Conservation (phyloP, 306 rosid genomes). For the Ammopiptanthus mongolicus region DNA sequence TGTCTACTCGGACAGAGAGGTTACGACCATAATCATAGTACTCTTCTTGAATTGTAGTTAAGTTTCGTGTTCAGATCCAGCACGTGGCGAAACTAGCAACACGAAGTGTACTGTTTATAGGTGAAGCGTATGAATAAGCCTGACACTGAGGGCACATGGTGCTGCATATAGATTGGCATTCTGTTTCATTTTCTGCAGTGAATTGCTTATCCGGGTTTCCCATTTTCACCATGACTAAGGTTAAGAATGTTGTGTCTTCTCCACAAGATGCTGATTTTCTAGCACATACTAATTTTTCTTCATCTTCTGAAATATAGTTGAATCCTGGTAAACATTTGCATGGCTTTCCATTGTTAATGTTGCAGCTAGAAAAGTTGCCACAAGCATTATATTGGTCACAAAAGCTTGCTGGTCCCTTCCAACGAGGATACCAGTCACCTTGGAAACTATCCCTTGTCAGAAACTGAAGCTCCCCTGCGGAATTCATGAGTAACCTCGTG, state of each 20-base stretch:
- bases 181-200: neutral
- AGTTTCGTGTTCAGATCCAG: neutral
- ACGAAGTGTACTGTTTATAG: neutral
- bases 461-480: neutral
- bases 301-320: no score
- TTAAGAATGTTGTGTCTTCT: neutral
- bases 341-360: accelerated
- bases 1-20: neutral
- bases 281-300: neutral
- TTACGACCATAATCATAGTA: neutral
- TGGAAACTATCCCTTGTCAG: accelerated
- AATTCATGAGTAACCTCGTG: neutral
- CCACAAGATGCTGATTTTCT: neutral
- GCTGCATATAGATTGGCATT: slow-evolving; percentile 3
- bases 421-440: accelerated
- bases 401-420: neutral
- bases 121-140: slow-evolving; percentile 21
- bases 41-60: slow-evolving; percentile 16
- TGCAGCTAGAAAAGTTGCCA: slow-evolving; percentile 26
- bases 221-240: neutral
- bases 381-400: slow-evolving; percentile 15
- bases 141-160: neutral
- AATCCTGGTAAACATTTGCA: slow-evolving; percentile 40
- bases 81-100: neutral
- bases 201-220: neutral